Conservation (phyloP, 257 asterid genomes). For the Cinchona pubescens region DNA sequence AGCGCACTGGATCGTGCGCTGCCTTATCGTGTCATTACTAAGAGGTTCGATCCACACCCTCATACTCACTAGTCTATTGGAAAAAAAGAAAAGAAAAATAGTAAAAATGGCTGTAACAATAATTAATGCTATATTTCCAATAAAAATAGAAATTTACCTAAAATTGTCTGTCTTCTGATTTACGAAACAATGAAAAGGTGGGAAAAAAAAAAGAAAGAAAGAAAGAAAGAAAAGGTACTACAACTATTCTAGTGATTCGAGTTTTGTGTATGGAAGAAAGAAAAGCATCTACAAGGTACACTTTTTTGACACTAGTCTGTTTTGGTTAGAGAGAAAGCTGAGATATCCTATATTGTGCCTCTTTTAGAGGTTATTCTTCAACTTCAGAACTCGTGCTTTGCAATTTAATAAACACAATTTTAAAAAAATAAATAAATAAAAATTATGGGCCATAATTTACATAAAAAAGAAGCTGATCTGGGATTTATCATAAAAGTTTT, state of each 20-base stretch:
- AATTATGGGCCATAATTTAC: not conserved
- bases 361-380: conserved; percentile 22
- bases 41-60: not conserved
- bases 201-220: not conserved
- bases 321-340: conserved; percentile 64
- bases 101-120: not conserved
- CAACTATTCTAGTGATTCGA: conserved; percentile 18
- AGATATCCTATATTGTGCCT: conserved; percentile 17
- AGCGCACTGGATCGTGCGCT: not conserved
- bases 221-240: not conserved
- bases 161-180: not conserved
- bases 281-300: conserved; percentile 32
- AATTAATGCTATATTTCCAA: not conserved
- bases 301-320: conserved; percentile 18
- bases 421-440: conserved; percentile 2
- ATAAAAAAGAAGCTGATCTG: conserved; percentile 2
- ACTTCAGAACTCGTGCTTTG: conserved; percentile 48
- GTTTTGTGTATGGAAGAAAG: conserved; percentile 25
- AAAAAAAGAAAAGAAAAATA: no score
- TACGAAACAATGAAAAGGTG: conserved; percentile 2
- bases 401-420: conserved; percentile 23
- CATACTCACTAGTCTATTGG: not conserved
- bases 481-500: conserved; percentile 1
- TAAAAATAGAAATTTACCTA: not conserved
- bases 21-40: not conserved